Percentiles rank a stretch among this genome's conserved stretches.
phyloP scores from a whole-genome alignment of 805 yeast species.

The Sugiyamaella chiloensis region DNA sequence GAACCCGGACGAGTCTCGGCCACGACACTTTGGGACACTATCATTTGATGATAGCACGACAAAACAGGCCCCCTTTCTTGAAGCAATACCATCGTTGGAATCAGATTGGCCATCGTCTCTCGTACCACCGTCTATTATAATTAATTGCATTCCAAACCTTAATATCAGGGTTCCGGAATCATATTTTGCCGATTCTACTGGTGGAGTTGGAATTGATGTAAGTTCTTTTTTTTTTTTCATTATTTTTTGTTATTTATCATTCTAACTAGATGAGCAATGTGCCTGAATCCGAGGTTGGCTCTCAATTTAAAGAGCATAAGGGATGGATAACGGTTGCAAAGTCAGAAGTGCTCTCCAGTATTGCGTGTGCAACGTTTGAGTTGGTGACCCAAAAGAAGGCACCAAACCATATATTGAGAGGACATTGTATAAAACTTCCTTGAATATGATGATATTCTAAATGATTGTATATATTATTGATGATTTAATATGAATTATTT shows the following conservation, averaged over 20 bases:
- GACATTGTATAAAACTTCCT: background rate
- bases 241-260: too few relatives aligned
- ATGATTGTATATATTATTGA: too few relatives aligned
- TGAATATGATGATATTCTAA: too few relatives aligned
- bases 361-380: background rate
- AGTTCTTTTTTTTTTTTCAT: too few relatives aligned
- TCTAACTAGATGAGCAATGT: too few relatives aligned
- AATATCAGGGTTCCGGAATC: background rate
- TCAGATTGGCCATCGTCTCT: slow-evolving; percentile 12
- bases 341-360: background rate
- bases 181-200: slow-evolving; percentile 8
- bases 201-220: slow-evolving; percentile 12
- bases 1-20: slow-evolving; percentile 10
- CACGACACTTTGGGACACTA: slow-evolving; percentile 14
- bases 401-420: background rate
- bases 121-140: slow-evolving; percentile 11
- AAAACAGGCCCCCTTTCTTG: background rate
- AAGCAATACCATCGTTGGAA: background rate
- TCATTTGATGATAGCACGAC: slow-evolving; percentile 6
- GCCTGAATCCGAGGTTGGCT: too few relatives aligned
- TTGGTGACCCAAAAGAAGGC: background rate
- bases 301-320: background rate
- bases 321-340: slow-evolving; percentile 5
- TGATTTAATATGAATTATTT: too few relatives aligned
- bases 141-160: slow-evolving; percentile 9